These are phyloP conservation scores for Actinidia arguta DNA, from an alignment of 179 eudicot species.

Conservation along the genomic window DNA sequence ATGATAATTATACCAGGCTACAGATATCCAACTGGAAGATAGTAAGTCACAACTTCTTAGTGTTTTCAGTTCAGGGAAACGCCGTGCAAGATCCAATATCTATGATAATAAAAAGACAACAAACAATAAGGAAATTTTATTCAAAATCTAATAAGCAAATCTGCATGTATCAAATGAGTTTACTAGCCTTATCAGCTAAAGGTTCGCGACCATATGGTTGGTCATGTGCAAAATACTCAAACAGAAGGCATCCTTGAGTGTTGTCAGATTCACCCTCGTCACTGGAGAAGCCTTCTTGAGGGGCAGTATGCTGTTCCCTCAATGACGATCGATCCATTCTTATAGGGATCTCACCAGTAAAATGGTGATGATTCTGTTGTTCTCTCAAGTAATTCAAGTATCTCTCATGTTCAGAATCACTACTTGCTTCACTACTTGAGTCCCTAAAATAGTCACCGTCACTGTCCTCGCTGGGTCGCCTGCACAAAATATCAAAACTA, in stretches of 20 bases:
- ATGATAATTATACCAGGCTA: slow-evolving; percentile 73
- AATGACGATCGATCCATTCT: slow-evolving; percentile 45
- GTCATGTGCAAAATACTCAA: slow-evolving; percentile 75
- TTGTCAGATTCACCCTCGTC: slow-evolving; percentile 81
- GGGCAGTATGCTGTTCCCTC: slow-evolving; percentile 41
- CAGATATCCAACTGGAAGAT: slow-evolving; percentile 84
- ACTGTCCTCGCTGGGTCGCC: slow-evolving; percentile 81
- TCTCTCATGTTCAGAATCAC: slow-evolving; percentile 82
- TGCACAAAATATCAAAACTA: slow-evolving; percentile 20
- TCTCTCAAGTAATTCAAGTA: slow-evolving; percentile 42
- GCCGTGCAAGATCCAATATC: slow-evolving; percentile 74
- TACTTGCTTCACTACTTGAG: slow-evolving; percentile 86
- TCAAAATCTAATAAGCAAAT: neutral
- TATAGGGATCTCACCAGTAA: slow-evolving; percentile 35
- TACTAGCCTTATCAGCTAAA: slow-evolving; percentile 80
- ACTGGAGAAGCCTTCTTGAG: slow-evolving; percentile 79
- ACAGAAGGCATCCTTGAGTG: slow-evolving; percentile 56
- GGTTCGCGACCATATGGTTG: slow-evolving; percentile 84
- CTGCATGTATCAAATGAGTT: slow-evolving; percentile 13
- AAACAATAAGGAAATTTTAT: slow-evolving; percentile 10
- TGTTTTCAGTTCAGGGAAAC: slow-evolving; percentile 72
- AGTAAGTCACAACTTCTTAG: slow-evolving; percentile 82
- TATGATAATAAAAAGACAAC: slow-evolving; percentile 28
- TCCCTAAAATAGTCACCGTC: slow-evolving; percentile 75
- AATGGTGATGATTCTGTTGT: slow-evolving; percentile 34